These are phyloP conservation scores for Blastocystis sp. DNA, from an alignment of 352 stramenopile species.

Conservation along the genomic window DNA sequence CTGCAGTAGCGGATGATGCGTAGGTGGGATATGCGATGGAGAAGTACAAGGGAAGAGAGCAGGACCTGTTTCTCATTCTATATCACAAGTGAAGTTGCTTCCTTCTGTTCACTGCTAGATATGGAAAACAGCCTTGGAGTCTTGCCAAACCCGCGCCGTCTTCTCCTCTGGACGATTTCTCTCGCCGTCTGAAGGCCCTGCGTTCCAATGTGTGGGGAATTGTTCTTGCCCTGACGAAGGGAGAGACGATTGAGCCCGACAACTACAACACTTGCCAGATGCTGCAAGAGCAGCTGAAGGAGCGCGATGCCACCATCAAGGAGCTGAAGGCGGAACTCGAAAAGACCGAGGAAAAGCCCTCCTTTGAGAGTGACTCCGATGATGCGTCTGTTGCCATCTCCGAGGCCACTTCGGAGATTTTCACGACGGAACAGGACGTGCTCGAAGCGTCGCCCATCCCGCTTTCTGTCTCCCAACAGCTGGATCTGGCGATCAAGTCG, in stretches of 20 bases:
- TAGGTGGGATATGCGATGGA: slow-evolving; percentile 5
- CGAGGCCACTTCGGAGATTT: not conserved
- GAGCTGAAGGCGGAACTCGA: not conserved
- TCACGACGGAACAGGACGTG: not conserved
- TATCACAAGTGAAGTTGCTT: not conserved
- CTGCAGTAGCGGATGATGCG: not conserved
- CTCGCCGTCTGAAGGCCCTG: not conserved
- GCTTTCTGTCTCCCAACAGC: not conserved
- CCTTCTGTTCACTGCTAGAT: not conserved
- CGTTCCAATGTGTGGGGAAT: not conserved
- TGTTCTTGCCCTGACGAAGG: not conserved
- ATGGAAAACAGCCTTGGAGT: slow-evolving; percentile 16
- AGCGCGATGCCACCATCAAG: not conserved
- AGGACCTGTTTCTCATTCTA: not conserved
- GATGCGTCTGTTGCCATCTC: not conserved
- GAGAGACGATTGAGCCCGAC: not conserved
- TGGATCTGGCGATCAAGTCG: not conserved
- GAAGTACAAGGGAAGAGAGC: slow-evolving; percentile 9
- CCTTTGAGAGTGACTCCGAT: not conserved
- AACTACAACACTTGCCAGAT: not conserved
- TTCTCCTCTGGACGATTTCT: not conserved
- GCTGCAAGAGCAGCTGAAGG: not conserved
- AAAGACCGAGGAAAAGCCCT: not conserved
- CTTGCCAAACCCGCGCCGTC: not conserved
- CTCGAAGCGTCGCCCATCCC: not conserved